Base-by-base conservation (phyloP, 306 rosid species). In the Malus orientalis region DNA sequence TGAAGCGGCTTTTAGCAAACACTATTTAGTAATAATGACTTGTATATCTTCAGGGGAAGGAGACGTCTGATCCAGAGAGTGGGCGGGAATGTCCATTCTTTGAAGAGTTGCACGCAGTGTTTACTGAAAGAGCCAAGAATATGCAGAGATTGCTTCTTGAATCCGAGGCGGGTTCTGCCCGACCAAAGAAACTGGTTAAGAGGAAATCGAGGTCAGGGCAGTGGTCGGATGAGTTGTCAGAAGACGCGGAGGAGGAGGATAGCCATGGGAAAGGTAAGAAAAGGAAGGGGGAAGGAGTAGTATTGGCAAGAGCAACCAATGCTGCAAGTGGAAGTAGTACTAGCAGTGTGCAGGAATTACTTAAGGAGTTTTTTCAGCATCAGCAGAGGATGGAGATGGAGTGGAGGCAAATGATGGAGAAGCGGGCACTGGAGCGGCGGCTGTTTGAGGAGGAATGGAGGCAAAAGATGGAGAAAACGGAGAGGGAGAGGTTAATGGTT, bases 361-460 rank as follows among this genome's bases (percentile, higher is more conserved):
- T 93, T 1, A 88, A 85, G 90, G 93, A 86, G 8, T 91, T 87
- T 80, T 83, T 89, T 23, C 85, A 89, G 84, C 89, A 89, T 74
- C 96, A 93, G 80, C 84, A 82, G 85, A 83, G 73, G 86, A 85
- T 89, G 96, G 98, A 93, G 82, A 84, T 87, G 88, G 92, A 91
- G 71, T 93, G 96, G 98, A 84, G 87, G 92, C 96, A 93, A 80
- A 84, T 82, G 87, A 83, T 85, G 87, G 97, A 91, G 47, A 87
- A 76, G 75, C 87, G 87, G 29, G 88, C 87, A 12, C 81, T 81
- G 16, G 89, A 93, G 75, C 83, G 88, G 74, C 87, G 76, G 74
- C 32, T 88, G 83, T 87, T 89, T 42, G 97, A 93, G 84, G 92
- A 89, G 77, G 96, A 93, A 82, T 93, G 98, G 98, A 83, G 91